phyloP scores from a whole-genome alignment of 257 asterid species.

The Penstemon newberryi region DNA sequence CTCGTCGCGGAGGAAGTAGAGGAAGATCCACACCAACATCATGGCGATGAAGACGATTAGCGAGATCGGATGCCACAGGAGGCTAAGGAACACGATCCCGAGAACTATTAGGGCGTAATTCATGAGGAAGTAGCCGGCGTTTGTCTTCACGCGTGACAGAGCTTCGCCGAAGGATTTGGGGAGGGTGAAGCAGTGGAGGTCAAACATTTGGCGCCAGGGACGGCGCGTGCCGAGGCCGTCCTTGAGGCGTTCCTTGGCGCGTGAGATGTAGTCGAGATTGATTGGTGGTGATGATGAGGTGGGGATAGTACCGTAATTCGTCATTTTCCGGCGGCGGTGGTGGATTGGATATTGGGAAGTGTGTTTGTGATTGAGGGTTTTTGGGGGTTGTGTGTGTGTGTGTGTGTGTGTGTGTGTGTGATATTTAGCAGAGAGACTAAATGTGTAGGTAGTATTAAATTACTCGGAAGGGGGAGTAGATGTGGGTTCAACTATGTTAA shows the following conservation, averaged over 20 bases:
- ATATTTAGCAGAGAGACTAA: too few species aligned
- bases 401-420: too few species aligned
- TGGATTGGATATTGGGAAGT: conserved; percentile 27
- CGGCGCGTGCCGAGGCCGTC: conserved; percentile 73
- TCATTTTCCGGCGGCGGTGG: conserved; percentile 43
- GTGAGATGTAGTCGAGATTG: conserved; percentile 61
- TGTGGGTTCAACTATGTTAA: too few species aligned
- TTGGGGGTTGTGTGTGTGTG: background rate
- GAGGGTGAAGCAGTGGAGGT: conserved; percentile 43
- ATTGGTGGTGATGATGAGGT: conserved; percentile 56
- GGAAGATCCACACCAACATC: conserved; percentile 71
- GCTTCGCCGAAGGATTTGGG: conserved; percentile 53
- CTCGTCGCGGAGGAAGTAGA: conserved; percentile 86
- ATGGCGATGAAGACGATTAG: conserved; percentile 64
- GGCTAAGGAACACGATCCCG: conserved; percentile 68
- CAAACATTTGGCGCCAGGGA: conserved; percentile 72
- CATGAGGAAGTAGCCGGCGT: conserved; percentile 62
- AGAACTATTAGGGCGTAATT: conserved; percentile 74
- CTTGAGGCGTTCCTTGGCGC: conserved; percentile 67
- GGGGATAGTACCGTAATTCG: conserved; percentile 82
- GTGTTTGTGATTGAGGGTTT: conserved; percentile 12
- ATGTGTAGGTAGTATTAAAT: too few species aligned
- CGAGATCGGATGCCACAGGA: conserved; percentile 86
- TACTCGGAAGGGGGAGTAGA: too few species aligned
- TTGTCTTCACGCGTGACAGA: conserved; percentile 45